A percentile compares a stretch with the other conserved stretches of the same genome.
Evolutionary conservation across 306 rosid species (phyloP).

Genomic region (Calophaca sinica): DNA sequence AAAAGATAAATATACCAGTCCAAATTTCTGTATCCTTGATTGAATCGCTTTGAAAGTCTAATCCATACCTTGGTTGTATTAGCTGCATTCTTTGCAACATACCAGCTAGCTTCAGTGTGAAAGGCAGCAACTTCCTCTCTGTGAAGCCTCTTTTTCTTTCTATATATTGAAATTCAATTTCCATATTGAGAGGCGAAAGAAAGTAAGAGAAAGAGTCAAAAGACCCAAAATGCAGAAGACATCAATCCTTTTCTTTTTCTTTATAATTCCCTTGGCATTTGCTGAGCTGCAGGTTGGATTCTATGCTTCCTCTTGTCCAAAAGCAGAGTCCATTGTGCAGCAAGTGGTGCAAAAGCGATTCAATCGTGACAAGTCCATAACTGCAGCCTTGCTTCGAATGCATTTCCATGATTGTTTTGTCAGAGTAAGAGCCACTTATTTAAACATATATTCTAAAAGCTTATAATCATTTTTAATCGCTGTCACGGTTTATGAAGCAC

Average conservation of each 20-base stretch:
- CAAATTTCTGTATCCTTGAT: background rate
- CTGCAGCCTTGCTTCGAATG: conserved; percentile 63
- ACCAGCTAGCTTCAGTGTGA: background rate
- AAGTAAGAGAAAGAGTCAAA: conserved; percentile 1
- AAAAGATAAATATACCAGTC: conserved; percentile 5
- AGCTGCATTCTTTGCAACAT: conserved; percentile 18
- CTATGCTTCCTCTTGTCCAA: conserved; percentile 45
- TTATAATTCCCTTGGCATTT: conserved; percentile 38
- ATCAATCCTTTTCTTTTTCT: conserved; percentile 8
- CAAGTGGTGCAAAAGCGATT: conserved; percentile 52
- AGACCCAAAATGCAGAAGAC: conserved; percentile 40
- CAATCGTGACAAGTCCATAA: conserved; percentile 47
- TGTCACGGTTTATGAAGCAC: too few species aligned
- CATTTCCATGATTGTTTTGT: conserved; percentile 76
- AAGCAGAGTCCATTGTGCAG: conserved; percentile 54
- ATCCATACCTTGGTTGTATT: conserved; percentile 29
- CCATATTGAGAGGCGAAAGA: background rate
- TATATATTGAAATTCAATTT: conserved; percentile 28
- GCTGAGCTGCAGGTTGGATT: conserved; percentile 44
- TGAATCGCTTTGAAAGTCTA: background rate
- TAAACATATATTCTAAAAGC: background rate
- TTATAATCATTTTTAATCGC: too few species aligned
- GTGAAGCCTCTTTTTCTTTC: background rate
- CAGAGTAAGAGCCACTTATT: conserved; percentile 43
- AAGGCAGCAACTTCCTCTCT: conserved; percentile 32